These are phyloP conservation scores for Triticum urartu DNA, from an alignment of 176 grass and related monocot species.

Conservation along the genomic window DNA sequence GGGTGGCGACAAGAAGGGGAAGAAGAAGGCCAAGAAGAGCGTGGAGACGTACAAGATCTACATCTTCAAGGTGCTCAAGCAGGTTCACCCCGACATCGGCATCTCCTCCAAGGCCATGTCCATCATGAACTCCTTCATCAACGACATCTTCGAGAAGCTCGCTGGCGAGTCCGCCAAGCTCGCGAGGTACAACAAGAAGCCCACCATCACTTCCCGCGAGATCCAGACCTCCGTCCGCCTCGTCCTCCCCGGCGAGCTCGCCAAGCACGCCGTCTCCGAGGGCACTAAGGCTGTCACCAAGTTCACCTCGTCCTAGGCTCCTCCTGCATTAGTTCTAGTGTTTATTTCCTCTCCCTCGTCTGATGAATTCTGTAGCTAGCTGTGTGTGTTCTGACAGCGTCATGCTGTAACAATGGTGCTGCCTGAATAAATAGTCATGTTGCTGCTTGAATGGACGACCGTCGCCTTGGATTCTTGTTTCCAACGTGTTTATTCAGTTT, in stretches of 20 bases:
- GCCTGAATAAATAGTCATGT: neutral
- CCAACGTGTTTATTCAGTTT: neutral
- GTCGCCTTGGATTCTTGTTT: neutral
- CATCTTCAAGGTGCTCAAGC: constrained; percentile 96
- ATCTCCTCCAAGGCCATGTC: constrained; percentile 95
- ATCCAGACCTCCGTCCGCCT: constrained; percentile 67
- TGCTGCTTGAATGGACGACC: neutral
- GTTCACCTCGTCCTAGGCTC: neutral
- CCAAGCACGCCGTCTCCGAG: constrained; percentile 15
- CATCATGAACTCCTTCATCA: constrained; percentile 96
- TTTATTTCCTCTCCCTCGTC: no score
- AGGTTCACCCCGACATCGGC: constrained; percentile 83
- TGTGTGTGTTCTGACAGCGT: no score
- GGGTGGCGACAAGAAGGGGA: constrained; percentile 30
- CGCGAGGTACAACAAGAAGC: constrained; percentile 60
- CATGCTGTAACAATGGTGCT: neutral
- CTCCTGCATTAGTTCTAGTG: neutral
- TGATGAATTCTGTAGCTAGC: no score
- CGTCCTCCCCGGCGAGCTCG: constrained; percentile 62
- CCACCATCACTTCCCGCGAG: constrained; percentile 54
- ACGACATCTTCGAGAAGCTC: constrained; percentile 88
- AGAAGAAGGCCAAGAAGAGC: constrained; percentile 50
- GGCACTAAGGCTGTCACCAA: neutral
- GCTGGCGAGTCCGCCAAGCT: constrained; percentile 32
- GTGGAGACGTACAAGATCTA: constrained; percentile 95